Base-by-base conservation (phyloP, 148 eudicot species). In the Fagopyrum esculentum region DNA sequence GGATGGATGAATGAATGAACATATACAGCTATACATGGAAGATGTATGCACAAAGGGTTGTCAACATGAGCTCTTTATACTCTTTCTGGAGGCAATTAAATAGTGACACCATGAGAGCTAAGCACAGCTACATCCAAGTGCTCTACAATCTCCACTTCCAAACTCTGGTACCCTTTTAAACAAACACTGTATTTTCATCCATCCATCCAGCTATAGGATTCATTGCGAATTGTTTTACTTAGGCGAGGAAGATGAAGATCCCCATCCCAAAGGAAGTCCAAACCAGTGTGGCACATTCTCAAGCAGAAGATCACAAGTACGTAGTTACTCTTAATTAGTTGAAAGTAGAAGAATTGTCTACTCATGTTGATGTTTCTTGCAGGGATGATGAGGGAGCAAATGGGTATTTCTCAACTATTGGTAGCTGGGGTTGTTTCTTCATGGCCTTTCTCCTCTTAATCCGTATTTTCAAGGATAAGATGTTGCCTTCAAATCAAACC, bases 21-120 rank as follows among this genome's bases (percentile, higher is more conserved):
- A 35, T 29, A 35, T 76, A 81, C 88, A 89, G 92, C 82, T 89
- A 89, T 71, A 87, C 93, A 35, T 89, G 93, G 93, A 87, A 89
- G 83, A 89, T 87, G 26, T 89, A 89, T 74, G 93, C 93, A 15
- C 83, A 80, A 54, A 82, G 78, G 69, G 87, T 85, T 44, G 70
- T 89, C 84, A 85, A 78, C 73, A 71, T 71, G 74, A 49, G 74
- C 30, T 47, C 74, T 17, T 13, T 71, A 16, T 45, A 49, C n/a
- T 40, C 54, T 13, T 71, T 71, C 15, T 71, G 74, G 74, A 71
- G 74, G 55, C 54, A 71, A 46, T 3, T 71, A 26, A 17, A 71
- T 17, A 16, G 74, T 10, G 26, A 71, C 35, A 46, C 30, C 54
- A 71, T 45, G 54, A 46, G 29, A 8, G 74, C 74, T 17, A 71